Percentiles rank a stretch among this genome's conserved stretches.
Conservation (phyloP, 2,329 filamentous ascomycete genomes). For the Zasmidium angulare region DNA sequence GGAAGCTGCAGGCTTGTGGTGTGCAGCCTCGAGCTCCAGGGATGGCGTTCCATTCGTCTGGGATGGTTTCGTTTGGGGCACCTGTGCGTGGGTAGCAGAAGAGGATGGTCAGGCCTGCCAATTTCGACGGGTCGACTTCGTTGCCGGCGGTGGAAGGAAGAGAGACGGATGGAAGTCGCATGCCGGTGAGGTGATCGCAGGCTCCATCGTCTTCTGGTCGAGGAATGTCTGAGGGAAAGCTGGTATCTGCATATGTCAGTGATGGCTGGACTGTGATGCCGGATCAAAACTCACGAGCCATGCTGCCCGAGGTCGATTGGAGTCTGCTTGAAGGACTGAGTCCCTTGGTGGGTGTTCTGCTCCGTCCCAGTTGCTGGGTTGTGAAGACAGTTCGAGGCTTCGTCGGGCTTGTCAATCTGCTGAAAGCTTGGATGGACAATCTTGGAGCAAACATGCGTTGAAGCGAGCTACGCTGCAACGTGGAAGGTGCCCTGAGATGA, state of each 20-base stretch:
- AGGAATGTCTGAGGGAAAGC: constrained; percentile 38
- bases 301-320: background rate
- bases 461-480: too few relatives aligned
- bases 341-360: too few relatives aligned
- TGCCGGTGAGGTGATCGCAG: constrained; percentile 38
- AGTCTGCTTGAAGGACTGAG: too few relatives aligned
- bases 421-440: too few relatives aligned
- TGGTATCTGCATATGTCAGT: constrained; percentile 11
- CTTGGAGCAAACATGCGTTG: too few relatives aligned
- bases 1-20: constrained; percentile 47
- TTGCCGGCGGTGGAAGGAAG: constrained; percentile 37
- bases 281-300: background rate
- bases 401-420: too few relatives aligned
- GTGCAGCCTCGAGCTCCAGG: constrained; percentile 47
- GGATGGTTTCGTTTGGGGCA: constrained; percentile 41
- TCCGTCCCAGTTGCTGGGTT: too few relatives aligned
- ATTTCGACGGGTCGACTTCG: constrained; percentile 34
- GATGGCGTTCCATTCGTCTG: constrained; percentile 44
- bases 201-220: constrained; percentile 43
- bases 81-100: constrained; percentile 46
- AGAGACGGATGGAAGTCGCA: constrained; percentile 33
- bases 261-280: background rate
- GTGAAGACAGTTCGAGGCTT: too few relatives aligned
- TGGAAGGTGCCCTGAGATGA: too few relatives aligned
- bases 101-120: constrained; percentile 40